Evolutionary conservation across 305 asterid species (phyloP), one percentile per base, ranked within the genome.

Genomic region (Fraxinus platypoda): DNA sequence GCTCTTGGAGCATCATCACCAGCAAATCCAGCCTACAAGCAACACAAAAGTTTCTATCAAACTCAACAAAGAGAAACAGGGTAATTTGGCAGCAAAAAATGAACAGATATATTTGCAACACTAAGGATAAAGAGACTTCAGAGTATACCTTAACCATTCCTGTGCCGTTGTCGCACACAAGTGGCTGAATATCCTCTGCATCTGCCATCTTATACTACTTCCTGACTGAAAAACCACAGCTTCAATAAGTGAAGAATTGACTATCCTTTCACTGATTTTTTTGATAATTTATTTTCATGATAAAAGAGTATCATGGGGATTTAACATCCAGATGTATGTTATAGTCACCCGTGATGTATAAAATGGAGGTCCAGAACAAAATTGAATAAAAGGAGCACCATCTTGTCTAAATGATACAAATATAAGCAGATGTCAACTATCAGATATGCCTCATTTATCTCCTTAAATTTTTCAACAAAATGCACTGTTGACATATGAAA

Each of bases 1-100:
- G 91, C 91, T 82, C 91, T 85, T 13, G 91, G 91, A 37, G 91
- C 91, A 86, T 88, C 91, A 79, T 88, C 91, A 57, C 91, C 91
- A 33, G 91, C 91, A 86, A 88, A 88, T 71, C 91, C 91, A 86
- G 91, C 91, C 91, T 88, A 75, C n/a, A 34, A 49, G 46, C 73
- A 80, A 83, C 25, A 52, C 8, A 71, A 78, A 64, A 33, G 34
- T 37, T 52, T 81, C 66, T 33, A 52, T 85, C 43, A 77, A 54
- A 77, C 38, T 72, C 80, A 38, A 38, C 19, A 77, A 38, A 28
- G 33, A 19, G 34, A 59, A 31, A 25, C 64, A 76, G 13, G 54
- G 62, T 81, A 34, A 72, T 71, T 59, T 62, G 66, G 84, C 62
- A 25, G 73, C 33, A 64, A 64, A 25, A 75, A 62, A 57, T 23